Conservation (phyloP, 495 filamentous ascomycete species). For the Baudoinia panamericana region DNA sequence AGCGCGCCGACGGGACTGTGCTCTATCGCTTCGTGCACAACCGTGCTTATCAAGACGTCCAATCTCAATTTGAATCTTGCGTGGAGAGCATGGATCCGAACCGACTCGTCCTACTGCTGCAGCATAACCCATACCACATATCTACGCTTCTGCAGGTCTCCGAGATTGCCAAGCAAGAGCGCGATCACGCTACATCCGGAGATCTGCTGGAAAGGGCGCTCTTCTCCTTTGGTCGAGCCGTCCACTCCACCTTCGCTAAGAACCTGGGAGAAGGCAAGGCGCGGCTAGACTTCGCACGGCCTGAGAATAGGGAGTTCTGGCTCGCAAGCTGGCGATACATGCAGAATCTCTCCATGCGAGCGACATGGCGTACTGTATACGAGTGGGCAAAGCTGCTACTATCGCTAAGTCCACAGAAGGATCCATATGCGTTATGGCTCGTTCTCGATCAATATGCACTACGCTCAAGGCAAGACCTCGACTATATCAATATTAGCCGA, state of each 20-base stretch:
- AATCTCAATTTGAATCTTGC: conserved; percentile 60
- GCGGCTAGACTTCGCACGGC: conserved; percentile 59
- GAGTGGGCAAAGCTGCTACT: conserved; percentile 86
- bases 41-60: conserved; percentile 58
- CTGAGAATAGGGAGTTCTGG: conserved; percentile 86
- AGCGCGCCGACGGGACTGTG: conserved; percentile 36
- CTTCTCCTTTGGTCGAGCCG: conserved; percentile 80
- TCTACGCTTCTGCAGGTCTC: conserved; percentile 87
- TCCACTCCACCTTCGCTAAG: conserved; percentile 62
- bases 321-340: conserved; percentile 83
- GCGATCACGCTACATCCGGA: conserved; percentile 69
- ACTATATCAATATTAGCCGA: conserved; percentile 58
- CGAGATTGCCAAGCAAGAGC: conserved; percentile 78
- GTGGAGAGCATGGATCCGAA: conserved; percentile 76
- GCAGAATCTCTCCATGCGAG: conserved; percentile 66
- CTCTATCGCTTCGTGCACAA: conserved; percentile 70
- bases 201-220: conserved; percentile 86
- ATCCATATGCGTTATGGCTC: conserved; percentile 71
- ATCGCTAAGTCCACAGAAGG: conserved; percentile 53
- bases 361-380: conserved; percentile 83
- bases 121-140: conserved; percentile 76
- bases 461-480: conserved; percentile 59
- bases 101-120: conserved; percentile 48
- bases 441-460: conserved; percentile 74
- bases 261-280: conserved; percentile 68